Percentiles rank a stretch among this genome's conserved stretches.
Evolutionary conservation across 345 rosid genomes (phyloP).

Genomic region (Zanthoxylum bungeanum): DNA sequence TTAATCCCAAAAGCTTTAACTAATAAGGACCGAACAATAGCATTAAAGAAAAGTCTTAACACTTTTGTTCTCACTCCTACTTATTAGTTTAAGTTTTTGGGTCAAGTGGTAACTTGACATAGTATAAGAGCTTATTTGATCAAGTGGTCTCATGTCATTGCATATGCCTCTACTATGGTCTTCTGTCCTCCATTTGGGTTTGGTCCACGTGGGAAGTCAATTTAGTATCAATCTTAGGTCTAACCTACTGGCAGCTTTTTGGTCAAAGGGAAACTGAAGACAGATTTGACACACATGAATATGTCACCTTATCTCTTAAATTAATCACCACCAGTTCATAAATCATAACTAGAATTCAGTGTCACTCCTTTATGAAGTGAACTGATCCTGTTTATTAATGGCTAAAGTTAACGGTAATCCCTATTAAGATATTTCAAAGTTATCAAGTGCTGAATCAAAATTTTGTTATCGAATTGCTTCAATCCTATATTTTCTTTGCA

Average conservation of each 20-base stretch:
- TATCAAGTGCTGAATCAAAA: not conserved
- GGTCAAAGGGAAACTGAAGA: not conserved
- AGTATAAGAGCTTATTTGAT: not conserved
- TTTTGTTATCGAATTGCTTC: not conserved
- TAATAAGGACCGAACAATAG: too few relatives aligned
- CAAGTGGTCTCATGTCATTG: not conserved
- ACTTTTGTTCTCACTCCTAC: not conserved
- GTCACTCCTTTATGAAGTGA: not conserved
- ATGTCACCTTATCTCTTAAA: not conserved
- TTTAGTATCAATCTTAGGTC: too few relatives aligned
- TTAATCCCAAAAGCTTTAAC: too few relatives aligned
- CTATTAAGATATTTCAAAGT: not conserved
- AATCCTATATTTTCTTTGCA: not conserved
- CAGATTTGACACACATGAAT: not conserved
- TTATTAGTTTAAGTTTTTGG: not conserved
- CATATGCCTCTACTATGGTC: not conserved
- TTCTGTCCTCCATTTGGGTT: not conserved
- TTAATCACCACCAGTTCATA: not conserved
- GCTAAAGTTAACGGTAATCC: not conserved
- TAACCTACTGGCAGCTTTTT: too few relatives aligned
- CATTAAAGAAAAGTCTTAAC: too few relatives aligned
- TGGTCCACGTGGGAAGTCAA: too few relatives aligned
- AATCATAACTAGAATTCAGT: not conserved
- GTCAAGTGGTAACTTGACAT: not conserved
- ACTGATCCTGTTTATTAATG: not conserved